Evolutionary conservation across 2,329 filamentous ascomycete species (phyloP).

Genomic region (Allantophomopsis cytisporea): DNA sequence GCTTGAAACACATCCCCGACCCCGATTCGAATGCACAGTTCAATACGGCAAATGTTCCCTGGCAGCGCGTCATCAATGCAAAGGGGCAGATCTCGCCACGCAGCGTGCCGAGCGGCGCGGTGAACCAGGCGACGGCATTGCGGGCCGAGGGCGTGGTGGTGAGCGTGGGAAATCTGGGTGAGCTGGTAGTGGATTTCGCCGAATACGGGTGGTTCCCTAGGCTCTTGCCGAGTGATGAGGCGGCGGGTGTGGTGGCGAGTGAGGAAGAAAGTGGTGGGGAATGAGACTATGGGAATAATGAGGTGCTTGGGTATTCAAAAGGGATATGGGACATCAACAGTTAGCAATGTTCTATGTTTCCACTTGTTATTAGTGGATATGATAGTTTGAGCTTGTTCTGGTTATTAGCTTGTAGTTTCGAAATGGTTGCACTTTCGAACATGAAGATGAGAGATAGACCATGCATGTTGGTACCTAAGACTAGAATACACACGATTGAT

Average conservation of each 20-base stretch:
- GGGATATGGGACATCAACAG: too few species aligned
- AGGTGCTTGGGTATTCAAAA: too few species aligned
- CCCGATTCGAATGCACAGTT: conserved; percentile 34
- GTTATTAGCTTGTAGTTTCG: too few species aligned
- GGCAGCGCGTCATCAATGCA: conserved; percentile 86
- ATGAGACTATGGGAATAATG: too few species aligned
- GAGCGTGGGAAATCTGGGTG: conserved; percentile 16
- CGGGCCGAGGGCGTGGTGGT: conserved; percentile 21
- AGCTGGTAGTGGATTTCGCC: conserved; percentile 19
- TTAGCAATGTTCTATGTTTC: too few species aligned
- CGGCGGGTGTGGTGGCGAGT: conserved; percentile 15
- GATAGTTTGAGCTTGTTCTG: too few species aligned
- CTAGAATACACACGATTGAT: conserved; percentile 4
- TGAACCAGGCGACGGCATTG: conserved; percentile 19
- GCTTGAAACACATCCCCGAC: conserved; percentile 69
- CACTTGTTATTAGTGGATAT: too few species aligned
- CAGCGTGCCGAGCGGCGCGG: conserved; percentile 17
- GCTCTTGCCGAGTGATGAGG: conserved; percentile 8
- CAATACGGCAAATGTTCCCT: conserved; percentile 71
- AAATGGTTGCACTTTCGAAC: too few species aligned
- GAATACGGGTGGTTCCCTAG: conserved; percentile 27
- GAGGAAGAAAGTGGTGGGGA: not conserved
- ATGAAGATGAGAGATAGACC: too few species aligned
- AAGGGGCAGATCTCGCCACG: conserved; percentile 73
- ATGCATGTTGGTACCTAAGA: conserved; percentile 18